Base-by-base conservation (phyloP, 139 green algal genomes). In the Astrephomene gubernaculifera region DNA sequence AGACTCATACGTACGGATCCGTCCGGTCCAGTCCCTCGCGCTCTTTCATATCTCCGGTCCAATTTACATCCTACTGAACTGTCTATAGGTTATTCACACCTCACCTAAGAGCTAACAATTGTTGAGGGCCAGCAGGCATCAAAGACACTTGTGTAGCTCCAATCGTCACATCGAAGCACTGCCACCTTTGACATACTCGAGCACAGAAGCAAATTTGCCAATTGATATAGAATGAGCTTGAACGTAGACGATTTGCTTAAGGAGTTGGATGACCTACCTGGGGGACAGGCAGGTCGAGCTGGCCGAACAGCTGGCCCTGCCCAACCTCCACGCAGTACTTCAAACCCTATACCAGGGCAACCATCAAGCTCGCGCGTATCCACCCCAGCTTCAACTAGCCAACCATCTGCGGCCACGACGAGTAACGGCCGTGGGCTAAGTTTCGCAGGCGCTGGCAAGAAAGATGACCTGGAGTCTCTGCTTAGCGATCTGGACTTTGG, bases 191-290 rank as follows among this genome's bases (percentile, higher is more conserved):
- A n/a, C n/a, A n/a, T n/a, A n/a, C n/a, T n/a, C n/a, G n/a, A n/a
- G n/a, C n/a, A n/a, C n/a, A n/a, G n/a, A n/a, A n/a, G n/a, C n/a
- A n/a, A n/a, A n/a, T n/a, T n/a, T n/a, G n/a, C n/a, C n/a, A n/a
- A n/a, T n/a, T n/a, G 38, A 2, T 52, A 39, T 73, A 70, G 8
- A 41, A 89, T 85, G 84, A 60, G 49, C 29, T 57, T 89, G 0
- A 75, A 67, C 21, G 52, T 86, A 2, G 87, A 87, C 25, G 87
- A 90, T 35, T 61, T 90, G 36, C 67, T 90, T 14, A 85, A 85
- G 41, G 87, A 90, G 41, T 71, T 90, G 4, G 73, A 86, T 45
- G 87, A 90, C 65, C 39, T 90, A 21, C 87, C 87, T 8, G 78
- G 78, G 24, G 52, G 45, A 44, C 35, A 44, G 12, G 44, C 29